Conservation (phyloP, 306 rosid genomes). For the Corylus avellana region DNA sequence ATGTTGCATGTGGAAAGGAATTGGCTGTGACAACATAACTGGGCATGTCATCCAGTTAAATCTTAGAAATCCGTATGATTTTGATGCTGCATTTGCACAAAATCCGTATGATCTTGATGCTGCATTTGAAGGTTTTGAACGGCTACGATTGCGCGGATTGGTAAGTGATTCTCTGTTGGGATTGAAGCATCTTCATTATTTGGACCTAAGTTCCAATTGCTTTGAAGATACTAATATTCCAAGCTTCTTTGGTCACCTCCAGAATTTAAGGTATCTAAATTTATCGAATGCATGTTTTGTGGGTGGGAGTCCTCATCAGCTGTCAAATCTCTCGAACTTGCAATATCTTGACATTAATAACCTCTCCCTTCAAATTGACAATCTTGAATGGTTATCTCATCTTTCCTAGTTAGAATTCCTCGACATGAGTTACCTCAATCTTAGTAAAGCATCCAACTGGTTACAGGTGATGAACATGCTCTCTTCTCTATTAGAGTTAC, state of each 20-base stretch:
- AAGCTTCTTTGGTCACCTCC: constrained; percentile 18
- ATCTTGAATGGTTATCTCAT: constrained; percentile 30
- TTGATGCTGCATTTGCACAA: too few species aligned
- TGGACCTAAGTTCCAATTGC: constrained; percentile 13
- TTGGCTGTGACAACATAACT: not conserved
- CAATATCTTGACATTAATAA: too few species aligned
- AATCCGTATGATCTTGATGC: too few species aligned
- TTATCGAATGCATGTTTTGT: not conserved
- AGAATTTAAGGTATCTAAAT: constrained; percentile 4
- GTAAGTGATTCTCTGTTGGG: constrained; percentile 12
- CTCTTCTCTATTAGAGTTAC: constrained; percentile 18
- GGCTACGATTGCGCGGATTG: not conserved
- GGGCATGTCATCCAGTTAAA: not conserved
- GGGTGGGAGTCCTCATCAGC: too few species aligned
- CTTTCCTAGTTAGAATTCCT: constrained; percentile 25
- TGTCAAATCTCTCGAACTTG: too few species aligned
- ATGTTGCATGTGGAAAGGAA: not conserved
- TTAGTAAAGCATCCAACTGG: constrained; percentile 21
- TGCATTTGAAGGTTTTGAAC: not conserved
- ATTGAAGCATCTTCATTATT: constrained; percentile 2
- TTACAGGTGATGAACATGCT: constrained; percentile 23
- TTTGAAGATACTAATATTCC: constrained; percentile 12
- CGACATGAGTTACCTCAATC: constrained; percentile 19
- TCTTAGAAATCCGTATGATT: too few species aligned
- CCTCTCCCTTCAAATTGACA: not conserved